Base-by-base conservation (phyloP, 192 early-diverging fungal species). In the Gonapodya sp. region DNA sequence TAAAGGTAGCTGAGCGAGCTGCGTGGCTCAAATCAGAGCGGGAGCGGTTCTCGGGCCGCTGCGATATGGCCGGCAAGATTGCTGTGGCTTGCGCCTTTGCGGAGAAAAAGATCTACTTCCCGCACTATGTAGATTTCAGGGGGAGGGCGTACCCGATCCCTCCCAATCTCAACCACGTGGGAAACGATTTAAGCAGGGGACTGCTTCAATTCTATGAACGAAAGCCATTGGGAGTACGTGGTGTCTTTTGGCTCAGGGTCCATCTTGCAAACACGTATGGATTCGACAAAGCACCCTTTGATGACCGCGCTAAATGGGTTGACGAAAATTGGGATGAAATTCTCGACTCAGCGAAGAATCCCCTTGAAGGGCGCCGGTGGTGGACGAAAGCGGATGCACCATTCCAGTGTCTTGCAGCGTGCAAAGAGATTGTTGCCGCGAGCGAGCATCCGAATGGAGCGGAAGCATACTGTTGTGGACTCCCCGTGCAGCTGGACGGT, bases 141-240 rank as follows among this genome's bases (percentile, higher is more conserved):
- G 97, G 97, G 32, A 94, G 97, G 79, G 96, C 97, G 1, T 99
- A 99, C 82, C 95, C 97, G 73, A 97, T 99, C 36, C 97, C 97
- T 35, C 92, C 94, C 2, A 92, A 94, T 80, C 91, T 99, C 73
- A 99, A 97, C 86, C 97, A 99, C 84, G 90, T 99, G 46, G 96
- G 96, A 75, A 95, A 97, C 85, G 97, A 99, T 86, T 85, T 99
- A 80, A 96, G 95, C 82, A 94, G 97, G 83, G 96, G 97, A 18
- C 81, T 99, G 75, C 89, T 99, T n/a, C 79, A 88, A 37, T 99
- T 99, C 86, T 89, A 93, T 18, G 88, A 90, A 80, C 92, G 89
- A 1, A 94, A 94, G 37, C 92, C 94, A 2, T 83, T 99, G 24
- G 95, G 96, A 31, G 83, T 87, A 80, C 85, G 86, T 18, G 97